Percentiles rank a stretch among this genome's conserved stretches.
These are phyloP conservation scores for Agapanthus africanus DNA, from an alignment of 106 monocot genomes.

Conservation along the genomic window DNA sequence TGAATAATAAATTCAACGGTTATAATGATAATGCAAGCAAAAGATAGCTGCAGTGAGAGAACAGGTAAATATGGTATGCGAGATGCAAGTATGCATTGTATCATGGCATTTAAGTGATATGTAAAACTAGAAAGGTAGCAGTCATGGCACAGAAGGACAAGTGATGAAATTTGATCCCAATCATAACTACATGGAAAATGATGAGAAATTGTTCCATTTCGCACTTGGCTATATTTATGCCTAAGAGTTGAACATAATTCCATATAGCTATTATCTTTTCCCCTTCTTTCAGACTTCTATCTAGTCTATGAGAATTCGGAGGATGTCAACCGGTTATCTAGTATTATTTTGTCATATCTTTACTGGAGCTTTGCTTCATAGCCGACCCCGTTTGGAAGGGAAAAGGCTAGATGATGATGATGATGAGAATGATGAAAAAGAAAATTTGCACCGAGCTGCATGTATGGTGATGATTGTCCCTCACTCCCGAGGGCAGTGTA, in stretches of 20 bases:
- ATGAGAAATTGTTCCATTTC: too few relatives aligned
- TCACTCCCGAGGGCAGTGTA: conserved; percentile 99
- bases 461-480: conserved; percentile 29
- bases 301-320: too few relatives aligned
- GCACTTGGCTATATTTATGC: too few relatives aligned
- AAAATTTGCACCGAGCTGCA: background rate
- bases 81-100: background rate
- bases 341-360: too few relatives aligned
- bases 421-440: background rate
- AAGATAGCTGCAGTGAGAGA: background rate
- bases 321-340: too few relatives aligned
- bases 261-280: too few relatives aligned
- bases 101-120: background rate
- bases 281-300: too few relatives aligned
- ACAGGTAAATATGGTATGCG: background rate
- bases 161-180: background rate
- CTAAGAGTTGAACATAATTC: too few relatives aligned
- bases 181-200: background rate
- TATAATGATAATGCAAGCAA: background rate
- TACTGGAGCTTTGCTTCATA: too few relatives aligned
- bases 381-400: too few relatives aligned
- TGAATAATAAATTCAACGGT: background rate
- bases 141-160: background rate
- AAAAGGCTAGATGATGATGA: too few relatives aligned
- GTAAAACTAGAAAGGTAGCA: background rate